Evolutionary conservation across 441 rosid genomes (phyloP).

Genomic region (Biscutella laevigata): DNA sequence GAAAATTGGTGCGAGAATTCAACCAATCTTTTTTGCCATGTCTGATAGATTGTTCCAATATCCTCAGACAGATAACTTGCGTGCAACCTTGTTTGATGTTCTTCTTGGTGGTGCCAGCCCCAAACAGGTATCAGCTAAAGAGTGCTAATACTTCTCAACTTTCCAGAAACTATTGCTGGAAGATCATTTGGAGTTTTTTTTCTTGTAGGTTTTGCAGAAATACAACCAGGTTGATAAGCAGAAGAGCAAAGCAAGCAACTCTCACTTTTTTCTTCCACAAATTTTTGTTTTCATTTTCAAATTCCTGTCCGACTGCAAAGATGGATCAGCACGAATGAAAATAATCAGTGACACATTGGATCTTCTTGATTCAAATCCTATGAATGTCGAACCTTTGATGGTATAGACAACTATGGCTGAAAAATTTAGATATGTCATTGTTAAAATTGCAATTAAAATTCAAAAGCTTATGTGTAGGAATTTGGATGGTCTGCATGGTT

Average conservation of each 20-base stretch:
- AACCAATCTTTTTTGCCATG: conserved; percentile 64
- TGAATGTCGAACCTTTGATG: conserved; percentile 92
- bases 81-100: conserved; percentile 91
- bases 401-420: conserved; percentile 36
- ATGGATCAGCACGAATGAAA: conserved; percentile 57
- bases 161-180: neutral
- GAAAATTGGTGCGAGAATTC: conserved; percentile 52
- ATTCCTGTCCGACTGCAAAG: conserved; percentile 64
- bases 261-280: conserved; percentile 89
- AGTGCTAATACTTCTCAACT: conserved; percentile 5
- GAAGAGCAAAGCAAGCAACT: conserved; percentile 52
- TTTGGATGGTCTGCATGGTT: conserved; percentile 97
- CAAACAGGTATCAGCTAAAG: conserved; percentile 62
- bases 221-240: conserved; percentile 58
- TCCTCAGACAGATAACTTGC: conserved; percentile 80
- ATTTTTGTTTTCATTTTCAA: conserved; percentile 65
- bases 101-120: conserved; percentile 99
- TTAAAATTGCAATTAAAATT: conserved; percentile 23
- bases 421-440: conserved; percentile 5
- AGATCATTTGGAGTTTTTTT: neutral
- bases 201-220: conserved; percentile 79
- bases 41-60: conserved; percentile 74
- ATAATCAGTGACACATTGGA: conserved; percentile 73
- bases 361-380: conserved; percentile 85
- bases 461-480: conserved; percentile 43